phyloP scores from a whole-genome alignment of 2,329 filamentous ascomycete species.

The Geosmithia morbida region DNA sequence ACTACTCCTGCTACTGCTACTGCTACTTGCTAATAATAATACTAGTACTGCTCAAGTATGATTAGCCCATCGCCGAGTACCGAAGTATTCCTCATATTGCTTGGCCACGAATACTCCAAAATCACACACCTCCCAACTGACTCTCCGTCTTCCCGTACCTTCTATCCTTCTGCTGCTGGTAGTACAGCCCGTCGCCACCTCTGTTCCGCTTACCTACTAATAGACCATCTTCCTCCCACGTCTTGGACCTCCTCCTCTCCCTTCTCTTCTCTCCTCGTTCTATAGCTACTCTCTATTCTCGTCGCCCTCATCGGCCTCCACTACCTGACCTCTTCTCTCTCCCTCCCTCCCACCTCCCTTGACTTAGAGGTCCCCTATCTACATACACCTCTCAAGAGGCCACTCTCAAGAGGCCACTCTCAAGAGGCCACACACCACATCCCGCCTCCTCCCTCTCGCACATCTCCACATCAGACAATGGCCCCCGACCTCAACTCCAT shows the following conservation, averaged over 20 bases:
- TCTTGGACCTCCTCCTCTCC: background rate
- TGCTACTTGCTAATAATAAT: too few relatives aligned
- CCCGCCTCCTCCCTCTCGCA: background rate
- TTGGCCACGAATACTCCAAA: too few relatives aligned
- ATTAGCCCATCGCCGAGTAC: too few relatives aligned
- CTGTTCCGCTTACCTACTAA: background rate
- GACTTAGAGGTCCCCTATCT: background rate
- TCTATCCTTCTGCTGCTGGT: too few relatives aligned
- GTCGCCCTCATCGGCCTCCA: too few relatives aligned
- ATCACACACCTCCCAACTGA: background rate
- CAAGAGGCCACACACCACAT: background rate
- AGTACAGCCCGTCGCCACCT: background rate
- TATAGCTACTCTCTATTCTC: background rate
- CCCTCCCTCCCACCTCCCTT: too few relatives aligned
- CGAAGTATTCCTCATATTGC: too few relatives aligned
- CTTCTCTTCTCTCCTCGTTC: background rate
- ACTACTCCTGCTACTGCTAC: too few relatives aligned
- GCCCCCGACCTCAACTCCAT: conserved; percentile 64
- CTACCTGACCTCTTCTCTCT: too few relatives aligned
- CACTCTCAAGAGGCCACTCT: too few relatives aligned
- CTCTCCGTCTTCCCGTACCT: background rate
- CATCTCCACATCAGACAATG: conserved; percentile 26
- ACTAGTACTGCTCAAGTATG: too few relatives aligned
- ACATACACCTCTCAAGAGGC: too few relatives aligned
- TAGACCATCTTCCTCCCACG: background rate